phyloP scores from a whole-genome alignment of 1,284 basidiomycete genomes.

The Mycosarcoma maydis region DNA sequence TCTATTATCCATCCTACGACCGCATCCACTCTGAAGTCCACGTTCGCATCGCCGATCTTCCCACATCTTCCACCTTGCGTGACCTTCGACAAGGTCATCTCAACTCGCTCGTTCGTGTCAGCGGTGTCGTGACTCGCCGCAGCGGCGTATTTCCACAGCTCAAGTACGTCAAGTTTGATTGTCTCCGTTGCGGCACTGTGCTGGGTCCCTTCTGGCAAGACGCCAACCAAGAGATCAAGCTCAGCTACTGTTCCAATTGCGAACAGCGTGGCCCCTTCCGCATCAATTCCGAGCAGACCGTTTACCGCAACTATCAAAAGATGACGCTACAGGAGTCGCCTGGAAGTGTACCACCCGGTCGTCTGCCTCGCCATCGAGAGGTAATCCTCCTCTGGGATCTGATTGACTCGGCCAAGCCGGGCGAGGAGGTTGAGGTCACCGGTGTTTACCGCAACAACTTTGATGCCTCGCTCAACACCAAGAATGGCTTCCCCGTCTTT shows the following conservation, averaged over 20 bases:
- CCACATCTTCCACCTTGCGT: constrained; percentile 85
- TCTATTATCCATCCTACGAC: constrained; percentile 95
- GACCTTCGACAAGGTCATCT: constrained; percentile 91
- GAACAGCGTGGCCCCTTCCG: constrained; percentile 92
- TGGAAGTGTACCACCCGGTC: constrained; percentile 96
- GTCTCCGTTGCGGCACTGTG: constrained; percentile 80
- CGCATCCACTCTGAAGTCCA: constrained; percentile 98
- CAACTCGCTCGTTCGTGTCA: constrained; percentile 93
- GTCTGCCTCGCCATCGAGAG: constrained; percentile 93
- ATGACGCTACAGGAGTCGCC: constrained; percentile 98
- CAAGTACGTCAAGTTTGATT: constrained; percentile 99
- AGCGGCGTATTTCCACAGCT: constrained; percentile 97
- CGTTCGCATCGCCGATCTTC: constrained; percentile 93
- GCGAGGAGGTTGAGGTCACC: constrained; percentile 92
- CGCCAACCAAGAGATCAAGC: constrained; percentile 89
- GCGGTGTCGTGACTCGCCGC: constrained; percentile 95
- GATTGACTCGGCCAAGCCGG: constrained; percentile 96
- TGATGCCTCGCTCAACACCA: constrained; percentile 95
- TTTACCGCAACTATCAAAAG: constrained; percentile 98
- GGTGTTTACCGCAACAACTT: constrained; percentile 99
- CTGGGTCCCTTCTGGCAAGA: constrained; percentile 98
- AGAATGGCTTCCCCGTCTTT: constrained; percentile 99
- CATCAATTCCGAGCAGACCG: constrained; percentile 98
- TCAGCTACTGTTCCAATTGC: constrained; percentile 86
- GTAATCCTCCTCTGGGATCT: constrained; percentile 97